Percentiles rank a stretch among this genome's conserved stretches.
Evolutionary conservation across 495 filamentous ascomycete genomes (phyloP).

Genomic region (Talaromyces trachyspermus): DNA sequence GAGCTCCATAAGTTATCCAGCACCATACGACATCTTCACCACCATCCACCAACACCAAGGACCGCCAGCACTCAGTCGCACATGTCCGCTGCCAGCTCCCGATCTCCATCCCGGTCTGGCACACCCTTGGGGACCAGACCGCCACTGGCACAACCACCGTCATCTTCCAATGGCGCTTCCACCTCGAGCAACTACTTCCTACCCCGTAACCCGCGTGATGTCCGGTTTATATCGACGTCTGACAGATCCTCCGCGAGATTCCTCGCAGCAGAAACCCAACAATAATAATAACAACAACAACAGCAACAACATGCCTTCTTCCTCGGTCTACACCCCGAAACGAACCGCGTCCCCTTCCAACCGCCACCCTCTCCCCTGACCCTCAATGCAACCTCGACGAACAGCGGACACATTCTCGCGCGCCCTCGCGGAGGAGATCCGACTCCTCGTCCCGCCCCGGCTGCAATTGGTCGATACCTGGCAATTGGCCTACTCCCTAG

Average conservation of each 20-base stretch:
- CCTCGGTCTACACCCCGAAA: slow-evolving; percentile 39
- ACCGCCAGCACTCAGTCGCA: background rate
- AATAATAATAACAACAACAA: slow-evolving; percentile 12
- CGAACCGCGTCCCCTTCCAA: slow-evolving; percentile 53
- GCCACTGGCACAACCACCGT: slow-evolving; percentile 11
- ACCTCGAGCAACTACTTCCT: slow-evolving; percentile 45
- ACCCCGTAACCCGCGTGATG: slow-evolving; percentile 47
- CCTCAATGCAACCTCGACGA: slow-evolving; percentile 29
- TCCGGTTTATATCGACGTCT: slow-evolving; percentile 46
- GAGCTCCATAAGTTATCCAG: no score
- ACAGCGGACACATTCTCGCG: slow-evolving; percentile 44
- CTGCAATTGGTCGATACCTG: slow-evolving; percentile 83
- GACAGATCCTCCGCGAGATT: slow-evolving; percentile 26
- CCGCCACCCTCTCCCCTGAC: slow-evolving; percentile 50
- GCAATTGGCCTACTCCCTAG: slow-evolving; percentile 82
- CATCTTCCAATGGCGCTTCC: slow-evolving; percentile 17
- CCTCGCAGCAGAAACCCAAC: background rate
- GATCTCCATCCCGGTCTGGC: slow-evolving; percentile 22
- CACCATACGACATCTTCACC: no score
- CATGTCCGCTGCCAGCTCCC: slow-evolving; percentile 6
- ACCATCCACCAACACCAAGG: slow-evolving; percentile 6
- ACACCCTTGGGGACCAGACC: slow-evolving; percentile 14
- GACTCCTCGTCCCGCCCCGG: slow-evolving; percentile 77
- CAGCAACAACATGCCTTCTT: slow-evolving; percentile 19
- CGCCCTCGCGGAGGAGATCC: slow-evolving; percentile 85